A percentile compares a stretch with the other conserved stretches of the same genome.
Evolutionary conservation across 129 eudicot species (phyloP).

Genomic region (Apium graveolens): DNA sequence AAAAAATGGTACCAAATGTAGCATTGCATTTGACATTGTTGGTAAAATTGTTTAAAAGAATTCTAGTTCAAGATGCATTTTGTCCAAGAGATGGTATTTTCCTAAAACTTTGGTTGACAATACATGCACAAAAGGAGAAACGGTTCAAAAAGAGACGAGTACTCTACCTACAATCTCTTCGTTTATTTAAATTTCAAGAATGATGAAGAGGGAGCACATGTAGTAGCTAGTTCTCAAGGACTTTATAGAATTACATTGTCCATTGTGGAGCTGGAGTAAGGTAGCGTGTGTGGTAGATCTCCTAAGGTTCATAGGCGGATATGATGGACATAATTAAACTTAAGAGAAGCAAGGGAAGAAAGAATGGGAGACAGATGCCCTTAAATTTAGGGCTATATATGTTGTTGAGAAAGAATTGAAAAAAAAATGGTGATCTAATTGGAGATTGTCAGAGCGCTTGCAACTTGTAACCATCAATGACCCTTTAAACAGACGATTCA

Average conservation of each 20-base stretch:
- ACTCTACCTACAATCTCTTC: too few relatives aligned
- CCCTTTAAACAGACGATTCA: slow-evolving; percentile 26
- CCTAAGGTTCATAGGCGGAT: neutral
- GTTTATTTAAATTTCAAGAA: too few relatives aligned
- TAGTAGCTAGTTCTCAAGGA: neutral
- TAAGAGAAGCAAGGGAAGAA: neutral
- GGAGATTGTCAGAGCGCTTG: slow-evolving; percentile 8
- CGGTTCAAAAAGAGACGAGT: too few relatives aligned
- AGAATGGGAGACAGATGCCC: neutral
- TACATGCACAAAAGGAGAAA: too few relatives aligned
- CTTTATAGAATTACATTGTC: neutral
- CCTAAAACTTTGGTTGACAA: too few relatives aligned
- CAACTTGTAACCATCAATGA: slow-evolving; percentile 17
- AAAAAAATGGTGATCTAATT: neutral
- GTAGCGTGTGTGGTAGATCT: neutral
- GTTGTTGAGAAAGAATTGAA: neutral
- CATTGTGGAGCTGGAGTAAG: neutral
- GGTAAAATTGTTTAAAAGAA: too few relatives aligned
- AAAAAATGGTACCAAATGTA: too few relatives aligned
- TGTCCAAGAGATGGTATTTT: too few relatives aligned
- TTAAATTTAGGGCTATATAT: neutral
- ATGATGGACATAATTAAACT: neutral
- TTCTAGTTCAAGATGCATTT: too few relatives aligned
- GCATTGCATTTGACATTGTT: too few relatives aligned
- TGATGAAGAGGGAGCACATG: neutral